A percentile compares a stretch with the other conserved stretches of the same genome.
Conservation (phyloP, 2,329 filamentous ascomycete species). For the Fusarium setosum region DNA sequence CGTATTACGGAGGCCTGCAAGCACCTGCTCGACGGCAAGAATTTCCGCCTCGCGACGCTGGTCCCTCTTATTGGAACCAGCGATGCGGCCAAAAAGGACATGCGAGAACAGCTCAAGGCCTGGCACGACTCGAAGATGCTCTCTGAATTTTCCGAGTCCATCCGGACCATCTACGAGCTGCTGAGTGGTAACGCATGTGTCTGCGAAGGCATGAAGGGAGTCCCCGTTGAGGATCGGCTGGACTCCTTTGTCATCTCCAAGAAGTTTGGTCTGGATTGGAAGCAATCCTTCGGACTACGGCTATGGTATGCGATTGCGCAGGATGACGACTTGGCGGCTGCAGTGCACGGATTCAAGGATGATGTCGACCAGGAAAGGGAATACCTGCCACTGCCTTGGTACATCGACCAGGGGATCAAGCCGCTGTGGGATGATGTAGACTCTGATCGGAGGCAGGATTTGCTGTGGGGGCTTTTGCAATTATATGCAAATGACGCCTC, state of each 20-base stretch:
- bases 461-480: slow-evolving; percentile 88
- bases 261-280: slow-evolving; percentile 90
- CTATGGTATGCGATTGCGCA: slow-evolving; percentile 86
- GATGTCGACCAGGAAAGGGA: slow-evolving; percentile 80
- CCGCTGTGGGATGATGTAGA: slow-evolving; percentile 71
- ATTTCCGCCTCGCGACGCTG: slow-evolving; percentile 87
- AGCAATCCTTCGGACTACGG: slow-evolving; percentile 89
- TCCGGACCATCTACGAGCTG: slow-evolving; percentile 90
- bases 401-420: slow-evolving; percentile 68
- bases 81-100: slow-evolving; percentile 75
- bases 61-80: slow-evolving; percentile 85
- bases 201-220: slow-evolving; percentile 80
- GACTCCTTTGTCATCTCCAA: slow-evolving; percentile 85
- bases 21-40: slow-evolving; percentile 77
- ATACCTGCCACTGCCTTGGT: slow-evolving; percentile 78
- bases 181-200: slow-evolving; percentile 88
- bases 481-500: slow-evolving; percentile 74
- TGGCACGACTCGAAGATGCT: slow-evolving; percentile 88
- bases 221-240: slow-evolving; percentile 81
- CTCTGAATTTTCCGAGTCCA: slow-evolving; percentile 85
- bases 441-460: slow-evolving; percentile 73
- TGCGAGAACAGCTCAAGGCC: slow-evolving; percentile 81
- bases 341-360: slow-evolving; percentile 77
- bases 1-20: slow-evolving; percentile 86
- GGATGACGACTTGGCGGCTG: slow-evolving; percentile 76